Evolutionary conservation across 2,329 filamentous ascomycete species (phyloP), one percentile per base, ranked within the genome.

Genomic region (Sarocladium brachiariae): DNA sequence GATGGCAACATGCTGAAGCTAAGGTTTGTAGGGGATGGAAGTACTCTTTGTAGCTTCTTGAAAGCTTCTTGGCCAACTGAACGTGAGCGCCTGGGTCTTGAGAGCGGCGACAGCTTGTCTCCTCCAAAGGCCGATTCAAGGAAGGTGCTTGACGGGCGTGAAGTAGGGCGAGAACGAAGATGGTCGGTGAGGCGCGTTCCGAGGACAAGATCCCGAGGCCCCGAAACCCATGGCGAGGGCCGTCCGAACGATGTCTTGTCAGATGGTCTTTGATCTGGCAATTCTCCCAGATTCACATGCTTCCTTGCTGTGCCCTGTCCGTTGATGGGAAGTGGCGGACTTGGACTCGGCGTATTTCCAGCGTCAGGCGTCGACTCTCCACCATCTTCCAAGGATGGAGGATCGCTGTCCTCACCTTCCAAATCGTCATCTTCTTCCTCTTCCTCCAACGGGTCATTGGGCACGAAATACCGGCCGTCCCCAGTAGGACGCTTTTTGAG

Each of bases 11-110:
- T 47, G 43, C 33, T 24, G 27, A 11, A 70, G 53, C 45, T 64
- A 58, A n/a, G 58, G 59, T 5, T 61, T 54, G 39, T 54, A 54
- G 30, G 81, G 5, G 78, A 81, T 2, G 80, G 78, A 8, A 83
- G 61, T 1, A 73, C 78, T 53, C 76, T 80, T 38, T 76, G 77
- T 38, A 84, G 61, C 55, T 71, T 76, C 60, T 73, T 81, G 23
- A 84, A 60, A 4, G 78, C 75, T 50, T 83, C 80, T 30, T 77
- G 71, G 13, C 80, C 75, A 2, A 72, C 72, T 2, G 80, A 83
- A 14, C 73, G 70, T 16, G 80, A 77, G 18, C 80, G 65, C n/a
- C 43, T 30, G 19, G n/a, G 39, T 72, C 70, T 48, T 76, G 69
- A 8, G 64, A 66, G 16, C 70, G 67, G 19, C 5, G 4, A 18